These are phyloP conservation scores for Fonsecaea multimorphosa DNA, from an alignment of 2,329 filamentous ascomycete genomes.

Conservation along the genomic window DNA sequence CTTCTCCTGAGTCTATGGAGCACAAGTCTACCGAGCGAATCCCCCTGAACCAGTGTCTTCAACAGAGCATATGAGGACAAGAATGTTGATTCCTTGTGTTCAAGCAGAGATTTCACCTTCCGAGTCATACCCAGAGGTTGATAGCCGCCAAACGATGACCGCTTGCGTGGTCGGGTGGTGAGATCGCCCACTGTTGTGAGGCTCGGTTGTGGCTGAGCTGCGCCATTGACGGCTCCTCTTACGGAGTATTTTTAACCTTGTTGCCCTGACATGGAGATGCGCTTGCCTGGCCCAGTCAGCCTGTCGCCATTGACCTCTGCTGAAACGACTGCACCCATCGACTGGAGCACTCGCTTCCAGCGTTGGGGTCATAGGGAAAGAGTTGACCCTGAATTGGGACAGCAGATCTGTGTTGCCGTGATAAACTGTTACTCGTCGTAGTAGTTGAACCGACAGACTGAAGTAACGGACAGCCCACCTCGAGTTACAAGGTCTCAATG, in stretches of 20 bases:
- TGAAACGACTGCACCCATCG: background rate
- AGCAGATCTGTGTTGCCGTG: background rate
- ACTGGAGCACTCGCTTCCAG: background rate
- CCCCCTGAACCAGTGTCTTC: background rate
- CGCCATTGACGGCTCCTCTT: background rate
- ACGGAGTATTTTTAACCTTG: conserved; percentile 19
- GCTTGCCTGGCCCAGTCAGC: background rate
- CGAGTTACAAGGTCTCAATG: background rate
- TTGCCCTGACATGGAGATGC: conserved; percentile 12
- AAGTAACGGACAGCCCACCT: background rate
- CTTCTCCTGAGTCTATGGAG: conserved; percentile 7
- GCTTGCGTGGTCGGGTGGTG: background rate
- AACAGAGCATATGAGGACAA: too few relatives aligned
- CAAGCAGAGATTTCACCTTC: background rate
- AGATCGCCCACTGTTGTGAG: background rate
- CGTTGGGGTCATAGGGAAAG: background rate
- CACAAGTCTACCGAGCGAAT: background rate
- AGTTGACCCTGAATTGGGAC: background rate
- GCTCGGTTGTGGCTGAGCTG: conserved; percentile 27
- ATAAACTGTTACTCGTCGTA: background rate
- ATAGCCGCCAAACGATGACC: background rate
- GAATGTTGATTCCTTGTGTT: background rate
- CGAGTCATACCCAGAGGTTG: background rate
- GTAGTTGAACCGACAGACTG: background rate
- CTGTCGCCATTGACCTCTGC: background rate